A percentile compares a stretch with the other conserved stretches of the same genome.
These are phyloP conservation scores for Chenopodium quinoa DNA, from an alignment of 148 eudicot species.

Conservation along the genomic window DNA sequence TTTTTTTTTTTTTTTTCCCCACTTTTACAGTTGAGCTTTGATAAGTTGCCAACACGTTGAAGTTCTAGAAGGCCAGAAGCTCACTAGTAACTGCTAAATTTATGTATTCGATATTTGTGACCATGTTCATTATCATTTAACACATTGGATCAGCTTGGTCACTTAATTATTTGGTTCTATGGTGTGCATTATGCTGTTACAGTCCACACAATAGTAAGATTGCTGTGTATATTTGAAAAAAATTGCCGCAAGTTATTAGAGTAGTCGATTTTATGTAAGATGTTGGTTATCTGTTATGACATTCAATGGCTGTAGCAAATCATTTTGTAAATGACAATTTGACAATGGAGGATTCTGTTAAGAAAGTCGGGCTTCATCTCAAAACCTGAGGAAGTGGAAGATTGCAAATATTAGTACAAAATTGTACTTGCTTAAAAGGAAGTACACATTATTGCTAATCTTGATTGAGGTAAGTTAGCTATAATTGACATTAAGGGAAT, in stretches of 20 bases:
- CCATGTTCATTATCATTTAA: not conserved
- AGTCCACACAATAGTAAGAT: no score
- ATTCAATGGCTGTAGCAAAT: not conserved
- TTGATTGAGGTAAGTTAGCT: no score
- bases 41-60: not conserved
- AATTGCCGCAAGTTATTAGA: not conserved
- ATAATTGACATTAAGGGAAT: no score
- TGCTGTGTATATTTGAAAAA: not conserved
- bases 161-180: not conserved
- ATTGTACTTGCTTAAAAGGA: no score
- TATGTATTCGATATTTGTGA: not conserved
- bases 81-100: not conserved
- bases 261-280: not conserved
- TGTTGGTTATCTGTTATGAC: not conserved
- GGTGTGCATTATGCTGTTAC: not conserved
- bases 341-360: no score
- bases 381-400: no score
- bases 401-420: not conserved
- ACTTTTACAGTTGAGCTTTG: slow-evolving; percentile 19
- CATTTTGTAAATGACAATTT: not conserved
- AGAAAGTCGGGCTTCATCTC: no score
- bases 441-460: no score
- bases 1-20: not conserved
- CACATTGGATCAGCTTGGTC: not conserved
- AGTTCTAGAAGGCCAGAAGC: not conserved